phyloP scores from a whole-genome alignment of 805 yeast genomes.

The Ogataea minuta region DNA sequence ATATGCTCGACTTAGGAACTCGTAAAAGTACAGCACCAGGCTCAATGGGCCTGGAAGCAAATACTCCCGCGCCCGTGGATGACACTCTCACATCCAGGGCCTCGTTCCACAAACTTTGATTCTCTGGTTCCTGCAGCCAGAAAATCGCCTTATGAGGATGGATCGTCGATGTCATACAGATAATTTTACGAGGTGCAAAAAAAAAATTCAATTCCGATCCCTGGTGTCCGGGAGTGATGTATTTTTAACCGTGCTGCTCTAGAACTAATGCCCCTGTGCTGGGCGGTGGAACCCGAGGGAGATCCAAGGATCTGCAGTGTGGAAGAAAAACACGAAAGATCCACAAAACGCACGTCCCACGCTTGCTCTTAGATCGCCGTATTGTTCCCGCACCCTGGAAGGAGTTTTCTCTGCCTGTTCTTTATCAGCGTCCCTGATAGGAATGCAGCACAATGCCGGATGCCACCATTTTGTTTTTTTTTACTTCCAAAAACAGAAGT shows the following conservation, averaged over 20 bases:
- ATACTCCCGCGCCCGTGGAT: constrained; percentile 73
- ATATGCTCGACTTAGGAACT: constrained; percentile 58
- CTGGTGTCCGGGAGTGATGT: background rate
- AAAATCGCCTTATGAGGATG: constrained; percentile 33
- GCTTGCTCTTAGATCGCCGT: background rate
- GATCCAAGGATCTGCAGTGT: too few relatives aligned
- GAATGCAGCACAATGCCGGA: constrained; percentile 1
- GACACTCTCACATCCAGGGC: constrained; percentile 47
- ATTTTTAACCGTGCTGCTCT: too few relatives aligned
- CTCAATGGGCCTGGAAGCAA: constrained; percentile 45
- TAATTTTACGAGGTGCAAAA: background rate
- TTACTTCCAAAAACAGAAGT: constrained; percentile 3
- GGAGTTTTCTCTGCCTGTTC: constrained; percentile 1
- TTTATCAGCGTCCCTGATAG: background rate
- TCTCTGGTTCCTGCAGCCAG: constrained; percentile 51
- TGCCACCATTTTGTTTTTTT: background rate
- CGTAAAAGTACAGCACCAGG: constrained; percentile 42
- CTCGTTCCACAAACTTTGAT: constrained; percentile 54
- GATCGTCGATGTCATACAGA: constrained; percentile 32
- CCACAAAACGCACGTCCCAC: background rate
- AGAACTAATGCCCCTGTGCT: too few relatives aligned
- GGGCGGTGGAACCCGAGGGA: too few relatives aligned
- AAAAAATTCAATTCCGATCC: too few relatives aligned
- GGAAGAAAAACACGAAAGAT: too few relatives aligned
- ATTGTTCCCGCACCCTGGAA: background rate